These are phyloP conservation scores for Dioscorea alata DNA, from an alignment of 106 monocot species.

Conservation along the genomic window DNA sequence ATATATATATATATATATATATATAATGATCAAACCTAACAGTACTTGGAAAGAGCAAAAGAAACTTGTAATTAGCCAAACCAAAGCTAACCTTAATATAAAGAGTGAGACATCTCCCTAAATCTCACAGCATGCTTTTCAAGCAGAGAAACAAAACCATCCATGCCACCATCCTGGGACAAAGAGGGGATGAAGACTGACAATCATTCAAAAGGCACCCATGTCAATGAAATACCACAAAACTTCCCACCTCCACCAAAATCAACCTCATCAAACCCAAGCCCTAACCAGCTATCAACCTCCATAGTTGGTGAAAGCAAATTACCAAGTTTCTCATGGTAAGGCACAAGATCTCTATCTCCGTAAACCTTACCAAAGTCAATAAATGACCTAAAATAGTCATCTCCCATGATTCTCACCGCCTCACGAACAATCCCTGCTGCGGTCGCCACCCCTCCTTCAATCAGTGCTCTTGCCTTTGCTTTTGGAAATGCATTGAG, in stretches of 20 bases:
- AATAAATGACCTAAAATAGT: slow-evolving; percentile 66
- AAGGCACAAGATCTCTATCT: slow-evolving; percentile 18
- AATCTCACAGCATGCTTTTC: neutral
- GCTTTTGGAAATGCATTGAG: slow-evolving; percentile 5
- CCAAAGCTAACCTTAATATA: neutral
- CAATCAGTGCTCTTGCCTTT: neutral
- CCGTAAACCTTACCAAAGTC: slow-evolving; percentile 47
- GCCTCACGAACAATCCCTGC: slow-evolving; percentile 28
- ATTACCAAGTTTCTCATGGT: slow-evolving; percentile 7
- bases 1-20: too few species aligned
- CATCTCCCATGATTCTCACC: slow-evolving; percentile 17
- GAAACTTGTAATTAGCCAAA: too few species aligned
- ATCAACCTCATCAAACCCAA: slow-evolving; percentile 52
- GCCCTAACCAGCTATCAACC: slow-evolving; percentile 64
- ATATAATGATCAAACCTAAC: too few species aligned
- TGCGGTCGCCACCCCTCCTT: neutral
- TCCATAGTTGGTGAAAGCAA: slow-evolving; percentile 51
- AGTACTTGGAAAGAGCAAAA: too few species aligned
- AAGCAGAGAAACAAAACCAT: neutral
- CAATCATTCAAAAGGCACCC: slow-evolving; percentile 45
- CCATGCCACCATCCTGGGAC: neutral
- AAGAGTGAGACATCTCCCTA: neutral
- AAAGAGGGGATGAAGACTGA: slow-evolving; percentile 39
- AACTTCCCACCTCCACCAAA: slow-evolving; percentile 41
- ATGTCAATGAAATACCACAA: slow-evolving; percentile 17